Evolutionary conservation across 164 flowering plant genomes (phyloP).

Genomic region (Umbilicus rupestris): DNA sequence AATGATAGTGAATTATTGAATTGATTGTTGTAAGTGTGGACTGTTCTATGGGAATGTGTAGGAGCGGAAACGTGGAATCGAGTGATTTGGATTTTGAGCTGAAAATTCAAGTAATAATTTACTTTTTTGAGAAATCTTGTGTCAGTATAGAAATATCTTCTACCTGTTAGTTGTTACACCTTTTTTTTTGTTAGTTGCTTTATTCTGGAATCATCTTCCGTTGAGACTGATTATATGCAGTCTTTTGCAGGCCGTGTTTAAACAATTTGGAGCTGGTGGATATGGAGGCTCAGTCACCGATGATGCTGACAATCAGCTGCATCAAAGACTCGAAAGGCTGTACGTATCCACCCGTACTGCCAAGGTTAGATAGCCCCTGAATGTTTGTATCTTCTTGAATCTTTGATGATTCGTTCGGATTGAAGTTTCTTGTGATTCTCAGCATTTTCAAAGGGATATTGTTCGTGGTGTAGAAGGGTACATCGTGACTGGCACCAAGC

Average conservation of each 20-base stretch:
- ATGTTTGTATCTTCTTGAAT: background rate
- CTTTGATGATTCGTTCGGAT: background rate
- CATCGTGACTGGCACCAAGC: conserved; percentile 77
- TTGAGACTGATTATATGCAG: background rate
- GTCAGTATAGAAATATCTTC: too few relatives aligned
- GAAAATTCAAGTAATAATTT: too few relatives aligned
- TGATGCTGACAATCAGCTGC: conserved; percentile 64
- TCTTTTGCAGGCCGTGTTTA: conserved; percentile 17
- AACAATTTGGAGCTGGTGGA: conserved; percentile 68
- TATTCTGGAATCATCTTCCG: background rate
- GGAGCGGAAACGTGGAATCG: too few relatives aligned
- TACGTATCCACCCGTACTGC: conserved; percentile 83
- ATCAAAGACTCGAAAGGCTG: conserved; percentile 76
- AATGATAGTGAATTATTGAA: background rate
- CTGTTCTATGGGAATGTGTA: too few relatives aligned
- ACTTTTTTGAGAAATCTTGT: too few relatives aligned
- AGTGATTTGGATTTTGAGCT: too few relatives aligned
- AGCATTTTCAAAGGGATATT: conserved; percentile 92
- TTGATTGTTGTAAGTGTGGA: background rate
- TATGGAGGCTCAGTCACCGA: conserved; percentile 63
- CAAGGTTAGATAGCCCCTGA: conserved; percentile 40
- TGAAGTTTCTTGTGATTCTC: conserved; percentile 8
- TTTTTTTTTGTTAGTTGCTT: background rate
- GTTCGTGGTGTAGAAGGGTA: conserved; percentile 89
- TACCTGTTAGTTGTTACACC: too few relatives aligned